Base-by-base conservation (phyloP, 1,284 basidiomycete genomes). In the Ceratobasidium sp. region DNA sequence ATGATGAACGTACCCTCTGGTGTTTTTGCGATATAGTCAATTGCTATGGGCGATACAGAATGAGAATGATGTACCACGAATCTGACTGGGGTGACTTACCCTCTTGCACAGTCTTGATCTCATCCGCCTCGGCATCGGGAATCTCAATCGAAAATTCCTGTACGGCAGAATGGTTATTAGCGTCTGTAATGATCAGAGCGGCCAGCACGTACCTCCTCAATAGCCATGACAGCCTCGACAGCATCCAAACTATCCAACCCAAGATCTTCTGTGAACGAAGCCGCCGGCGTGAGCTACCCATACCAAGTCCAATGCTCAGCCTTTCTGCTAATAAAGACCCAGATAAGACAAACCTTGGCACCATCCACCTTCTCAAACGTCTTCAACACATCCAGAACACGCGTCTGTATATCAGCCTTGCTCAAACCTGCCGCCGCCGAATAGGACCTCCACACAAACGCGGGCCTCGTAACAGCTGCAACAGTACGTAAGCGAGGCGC, bases 141-240 rank as follows among this genome's bases (percentile, higher is more conserved):
- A 99, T 99, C 86, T 97, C 95, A 83, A 96, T 94, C 44, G 89
- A 87, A 83, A 95, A 95, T 81, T 95, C 95, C 95, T 96, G 81
- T 28, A 17, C 66, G 33, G 66, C 65, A 68, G 75, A 42, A 77
- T 52, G 74, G 78, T 33, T 65, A 71, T 28, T 23, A 52, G 33
- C 44, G 12, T 52, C 33, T 9, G 69, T 10, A 33, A 75, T 9
- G 65, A 48, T 13, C 38, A 56, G 17, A 50, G 1, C 23, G 52
- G 66, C 33, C n/a, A 40, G 46, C 33, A 77, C 87, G 61, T 84
- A 96, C 97, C 92, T 99, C 97, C 87, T 99, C 98, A 82, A 99
- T 94, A 65, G 97, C 96, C 97, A 99, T 99, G 83, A 99, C 96
- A 59, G 99, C 97, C 86, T 99, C 98, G 59, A 99, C 97, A 64